Percentiles rank a stretch among this genome's conserved stretches.
These are phyloP conservation scores for Orbilia ellipsospora DNA, from an alignment of 2,329 filamentous ascomycete species.

Conservation along the genomic window DNA sequence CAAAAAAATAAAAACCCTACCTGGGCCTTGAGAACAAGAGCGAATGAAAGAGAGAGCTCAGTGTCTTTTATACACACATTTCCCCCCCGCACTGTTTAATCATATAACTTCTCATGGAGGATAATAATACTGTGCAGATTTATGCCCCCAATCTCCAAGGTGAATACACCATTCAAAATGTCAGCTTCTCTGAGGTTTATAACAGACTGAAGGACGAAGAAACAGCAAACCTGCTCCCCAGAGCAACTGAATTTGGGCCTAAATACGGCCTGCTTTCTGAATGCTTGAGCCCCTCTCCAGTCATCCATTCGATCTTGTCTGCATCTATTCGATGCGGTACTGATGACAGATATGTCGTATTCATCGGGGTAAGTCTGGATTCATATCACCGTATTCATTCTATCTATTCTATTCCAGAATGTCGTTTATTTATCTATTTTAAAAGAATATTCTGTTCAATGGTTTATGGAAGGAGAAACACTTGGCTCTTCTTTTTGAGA, in stretches of 20 bases:
- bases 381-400: conserved; percentile 29
- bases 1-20: too few relatives aligned
- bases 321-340: conserved; percentile 48
- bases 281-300: conserved; percentile 46
- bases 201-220: conserved; percentile 49
- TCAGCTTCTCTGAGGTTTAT: conserved; percentile 51
- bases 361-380: conserved; percentile 76
- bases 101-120: conserved; percentile 39
- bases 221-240: conserved; percentile 37
- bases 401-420: conserved; percentile 12
- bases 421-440: conserved; percentile 34
- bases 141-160: conserved; percentile 44
- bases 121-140: conserved; percentile 29
- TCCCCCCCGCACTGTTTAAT: background rate
- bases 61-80: too few relatives aligned
- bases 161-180: conserved; percentile 44
- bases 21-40: too few relatives aligned
- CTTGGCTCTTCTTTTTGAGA: background rate
- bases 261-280: conserved; percentile 52
- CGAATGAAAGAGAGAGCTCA: too few relatives aligned
- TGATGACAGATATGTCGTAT: conserved; percentile 65
- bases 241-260: conserved; percentile 44
- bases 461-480: too few relatives aligned
- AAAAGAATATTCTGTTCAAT: too few relatives aligned
- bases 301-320: conserved; percentile 42